A percentile compares a stretch with the other conserved stretches of the same genome.
phyloP scores from a whole-genome alignment of 306 rosid genomes.

The Quercus wislizeni region DNA sequence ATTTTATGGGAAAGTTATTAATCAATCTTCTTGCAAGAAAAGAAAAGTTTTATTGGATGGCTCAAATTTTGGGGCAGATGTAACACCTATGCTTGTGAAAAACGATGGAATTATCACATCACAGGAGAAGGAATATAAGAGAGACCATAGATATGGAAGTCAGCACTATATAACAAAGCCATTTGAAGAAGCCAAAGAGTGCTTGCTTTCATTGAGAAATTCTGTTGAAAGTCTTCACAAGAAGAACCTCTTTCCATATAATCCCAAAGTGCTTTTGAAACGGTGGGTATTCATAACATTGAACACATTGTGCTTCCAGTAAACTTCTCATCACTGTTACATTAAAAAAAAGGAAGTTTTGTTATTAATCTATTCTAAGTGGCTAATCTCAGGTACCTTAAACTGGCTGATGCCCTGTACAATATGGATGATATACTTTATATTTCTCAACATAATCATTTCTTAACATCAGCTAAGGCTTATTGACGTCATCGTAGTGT shows the following conservation, averaged over 20 bases:
- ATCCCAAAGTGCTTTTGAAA: constrained; percentile 64
- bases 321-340: background rate
- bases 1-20: constrained; percentile 22
- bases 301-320: constrained; percentile 6
- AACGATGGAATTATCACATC: constrained; percentile 14
- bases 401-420: background rate
- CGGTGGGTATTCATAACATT: constrained; percentile 38
- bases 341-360: background rate
- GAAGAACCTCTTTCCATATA: constrained; percentile 81
- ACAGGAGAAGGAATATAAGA: constrained; percentile 21
- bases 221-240: constrained; percentile 76
- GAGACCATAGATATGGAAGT: constrained; percentile 27
- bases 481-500: background rate
- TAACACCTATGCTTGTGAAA: constrained; percentile 18
- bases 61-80: constrained; percentile 22
- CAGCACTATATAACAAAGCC: constrained; percentile 25
- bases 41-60: constrained; percentile 41
- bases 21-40: constrained; percentile 57
- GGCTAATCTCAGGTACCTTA: background rate
- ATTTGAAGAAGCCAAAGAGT: constrained; percentile 53
- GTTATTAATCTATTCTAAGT: background rate
- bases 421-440: background rate
- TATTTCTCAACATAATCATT: background rate
- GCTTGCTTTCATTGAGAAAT: constrained; percentile 62
- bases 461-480: background rate